Evolutionary conservation across 371 early-diverging fungal genomes (phyloP).

Genomic region (Saksenaea oblongispora): DNA sequence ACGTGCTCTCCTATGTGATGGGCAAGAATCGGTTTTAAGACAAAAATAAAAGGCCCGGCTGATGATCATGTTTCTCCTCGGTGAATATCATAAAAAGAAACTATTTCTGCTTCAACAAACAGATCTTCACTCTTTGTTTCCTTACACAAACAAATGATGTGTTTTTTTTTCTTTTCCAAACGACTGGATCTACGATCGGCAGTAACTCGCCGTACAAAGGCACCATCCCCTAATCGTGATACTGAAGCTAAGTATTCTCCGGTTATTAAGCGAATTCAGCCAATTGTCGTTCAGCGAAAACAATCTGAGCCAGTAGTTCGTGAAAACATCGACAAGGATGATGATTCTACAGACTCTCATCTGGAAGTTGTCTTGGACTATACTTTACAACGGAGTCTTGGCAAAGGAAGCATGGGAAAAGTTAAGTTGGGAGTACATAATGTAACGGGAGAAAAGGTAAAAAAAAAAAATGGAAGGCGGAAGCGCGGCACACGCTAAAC

Average conservation of each 20-base stretch:
- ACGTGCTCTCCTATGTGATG: background rate
- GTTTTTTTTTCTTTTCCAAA: background rate
- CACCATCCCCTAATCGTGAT: background rate
- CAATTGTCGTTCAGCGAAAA: background rate
- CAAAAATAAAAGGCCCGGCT: background rate
- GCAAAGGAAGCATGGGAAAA: conserved; percentile 50
- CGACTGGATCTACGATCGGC: background rate
- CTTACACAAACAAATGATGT: conserved; percentile 1
- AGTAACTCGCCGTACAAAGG: background rate
- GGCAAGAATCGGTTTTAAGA: background rate
- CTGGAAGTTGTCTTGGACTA: conserved; percentile 18
- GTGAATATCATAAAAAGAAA: background rate
- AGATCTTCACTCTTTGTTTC: conserved; percentile 4
- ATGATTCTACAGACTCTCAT: background rate
- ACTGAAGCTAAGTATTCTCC: background rate
- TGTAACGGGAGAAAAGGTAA: conserved; percentile 48
- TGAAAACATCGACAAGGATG: background rate
- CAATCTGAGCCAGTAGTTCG: background rate
- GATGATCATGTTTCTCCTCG: conserved; percentile 5
- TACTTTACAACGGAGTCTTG: conserved; percentile 39
- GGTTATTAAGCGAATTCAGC: background rate
- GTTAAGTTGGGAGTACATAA: conserved; percentile 48
- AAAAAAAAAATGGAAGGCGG: background rate
- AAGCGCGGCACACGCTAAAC: background rate
- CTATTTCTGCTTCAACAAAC: background rate